phyloP scores from a whole-genome alignment of 352 stramenopile genomes.

The Phytophthora pisi region DNA sequence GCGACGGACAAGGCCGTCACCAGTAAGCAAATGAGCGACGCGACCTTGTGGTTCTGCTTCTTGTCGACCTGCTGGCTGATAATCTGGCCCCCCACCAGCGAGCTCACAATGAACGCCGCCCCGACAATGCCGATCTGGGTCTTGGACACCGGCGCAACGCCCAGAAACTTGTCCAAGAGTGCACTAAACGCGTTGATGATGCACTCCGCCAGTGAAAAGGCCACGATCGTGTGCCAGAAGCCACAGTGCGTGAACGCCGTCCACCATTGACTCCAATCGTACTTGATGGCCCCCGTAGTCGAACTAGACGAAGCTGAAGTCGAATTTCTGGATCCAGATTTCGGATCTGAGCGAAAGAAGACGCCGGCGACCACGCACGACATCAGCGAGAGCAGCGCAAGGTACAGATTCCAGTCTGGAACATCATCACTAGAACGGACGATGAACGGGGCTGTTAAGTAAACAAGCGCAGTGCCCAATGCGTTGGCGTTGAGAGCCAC shows the following conservation, averaged over 20 bases:
- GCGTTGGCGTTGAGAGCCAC: constrained; percentile 76
- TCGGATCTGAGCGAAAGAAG: constrained; percentile 53
- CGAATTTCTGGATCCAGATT: background rate
- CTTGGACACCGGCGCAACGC: constrained; percentile 53
- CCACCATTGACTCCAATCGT: constrained; percentile 38
- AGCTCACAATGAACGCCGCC: constrained; percentile 72
- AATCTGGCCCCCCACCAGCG: constrained; percentile 62
- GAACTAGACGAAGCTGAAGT: background rate
- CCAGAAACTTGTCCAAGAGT: constrained; percentile 67
- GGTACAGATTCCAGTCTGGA: constrained; percentile 47
- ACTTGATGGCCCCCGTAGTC: background rate
- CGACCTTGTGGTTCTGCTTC: constrained; percentile 53
- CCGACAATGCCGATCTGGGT: constrained; percentile 63
- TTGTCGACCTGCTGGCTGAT: constrained; percentile 66
- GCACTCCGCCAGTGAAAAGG: constrained; percentile 67
- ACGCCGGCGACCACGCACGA: constrained; percentile 24
- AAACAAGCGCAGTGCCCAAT: constrained; percentile 65
- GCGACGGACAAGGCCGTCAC: constrained; percentile 42
- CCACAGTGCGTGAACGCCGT: constrained; percentile 58
- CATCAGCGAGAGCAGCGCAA: constrained; percentile 32
- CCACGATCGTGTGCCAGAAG: constrained; percentile 63
- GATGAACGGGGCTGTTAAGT: constrained; percentile 55
- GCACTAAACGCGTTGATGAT: constrained; percentile 70
- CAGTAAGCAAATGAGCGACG: constrained; percentile 53
- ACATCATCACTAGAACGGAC: constrained; percentile 42